Evolutionary conservation across 306 rosid genomes (phyloP), one percentile per base, ranked within the genome.

Genomic region (Lupinus albus): DNA sequence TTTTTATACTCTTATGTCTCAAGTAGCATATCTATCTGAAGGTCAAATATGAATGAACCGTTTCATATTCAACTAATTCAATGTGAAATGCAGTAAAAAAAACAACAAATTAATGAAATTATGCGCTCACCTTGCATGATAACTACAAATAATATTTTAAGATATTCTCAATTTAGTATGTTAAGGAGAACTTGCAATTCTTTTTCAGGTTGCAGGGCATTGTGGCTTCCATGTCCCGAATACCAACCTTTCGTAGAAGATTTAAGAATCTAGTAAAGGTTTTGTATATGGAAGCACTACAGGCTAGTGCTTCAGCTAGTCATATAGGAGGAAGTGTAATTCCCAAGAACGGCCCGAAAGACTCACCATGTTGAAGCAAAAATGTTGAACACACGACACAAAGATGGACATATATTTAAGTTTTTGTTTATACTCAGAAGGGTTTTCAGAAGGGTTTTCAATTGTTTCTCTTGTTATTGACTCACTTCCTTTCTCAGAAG

Each of bases 201-300:
- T 38, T 32, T 35, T 49, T 44, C 79, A 91, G 97, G 75, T 70
- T 88, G 67, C 89, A 84, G 69, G 97, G 97, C 8, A 80, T 91
- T 71, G 87, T 88, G 46, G 87, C 81, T 30, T 83, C 79, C 5
- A 74, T 88, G 87, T 81, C 97, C 0, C 78, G 93, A 42, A 73
- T 91, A 25, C 97, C 97, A 0, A 84, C 89, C 5, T 88, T 88
- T 69, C 68, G 93, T 35, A 80, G 95, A 11, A 82, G 78, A 30
- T 86, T 91, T 47, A 83, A 45, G 78, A 81, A 83, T 64, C 54
- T 88, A 52, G 82, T 81, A 1, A 88, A 86, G 85, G 59, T 78
- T 33, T 76, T 91, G 49, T 91, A 86, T 54, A 18, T 88, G 47
- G 97, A 86, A 86, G 88, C 82, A 28, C 65, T 86, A 76, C 88